phyloP scores from a whole-genome alignment of 495 filamentous ascomycete genomes.

The Aspergillus egyptiacus region DNA sequence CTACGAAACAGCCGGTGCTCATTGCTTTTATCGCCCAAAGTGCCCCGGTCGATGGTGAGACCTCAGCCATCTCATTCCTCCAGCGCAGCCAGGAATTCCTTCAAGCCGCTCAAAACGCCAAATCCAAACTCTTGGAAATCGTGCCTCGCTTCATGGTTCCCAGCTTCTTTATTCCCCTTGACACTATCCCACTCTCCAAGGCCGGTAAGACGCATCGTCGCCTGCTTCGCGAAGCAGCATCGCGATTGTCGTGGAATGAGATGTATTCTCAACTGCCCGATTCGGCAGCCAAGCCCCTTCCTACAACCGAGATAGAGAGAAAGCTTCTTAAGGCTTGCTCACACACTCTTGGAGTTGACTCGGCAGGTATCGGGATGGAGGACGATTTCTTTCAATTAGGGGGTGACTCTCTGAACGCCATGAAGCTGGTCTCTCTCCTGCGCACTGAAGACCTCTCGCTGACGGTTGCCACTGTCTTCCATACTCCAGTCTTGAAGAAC shows the following conservation, averaged over 20 bases:
- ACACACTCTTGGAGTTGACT: constrained; percentile 26
- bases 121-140: too few species aligned
- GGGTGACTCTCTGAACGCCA: constrained; percentile 50
- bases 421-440: constrained; percentile 24
- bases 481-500: constrained; percentile 8
- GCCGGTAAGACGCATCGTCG: not conserved
- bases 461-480: not conserved
- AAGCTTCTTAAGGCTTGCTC: constrained; percentile 22
- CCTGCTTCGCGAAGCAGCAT: not conserved
- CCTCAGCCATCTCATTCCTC: too few species aligned
- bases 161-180: not conserved
- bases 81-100: too few species aligned
- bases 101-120: too few species aligned
- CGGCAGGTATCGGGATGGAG: constrained; percentile 28
- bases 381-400: constrained; percentile 52
- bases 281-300: not conserved
- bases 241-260: not conserved
- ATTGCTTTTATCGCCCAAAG: not conserved
- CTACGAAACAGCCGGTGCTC: not conserved
- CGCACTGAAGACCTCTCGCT: constrained; percentile 23
- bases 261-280: not conserved
- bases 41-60: not conserved
- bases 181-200: not conserved
- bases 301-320: not conserved
- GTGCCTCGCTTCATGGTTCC: not conserved